Evolutionary conservation across 1,139 yeast genomes (phyloP).

Genomic region (Kluyveromyces sp.): DNA sequence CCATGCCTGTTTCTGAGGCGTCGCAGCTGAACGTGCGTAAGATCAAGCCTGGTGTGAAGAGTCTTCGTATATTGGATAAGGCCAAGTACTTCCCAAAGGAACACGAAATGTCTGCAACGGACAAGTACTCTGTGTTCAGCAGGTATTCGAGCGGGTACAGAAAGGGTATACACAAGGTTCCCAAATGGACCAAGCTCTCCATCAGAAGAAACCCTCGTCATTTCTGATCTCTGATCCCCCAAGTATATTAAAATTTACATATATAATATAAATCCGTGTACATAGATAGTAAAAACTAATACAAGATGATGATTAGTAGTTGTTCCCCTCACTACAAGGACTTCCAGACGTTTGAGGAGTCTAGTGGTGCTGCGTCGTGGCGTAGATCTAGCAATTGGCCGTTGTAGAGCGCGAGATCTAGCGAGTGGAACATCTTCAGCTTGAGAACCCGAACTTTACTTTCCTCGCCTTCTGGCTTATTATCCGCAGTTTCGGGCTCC

Average conservation of each 20-base stretch:
- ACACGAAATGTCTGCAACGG: constrained; percentile 65
- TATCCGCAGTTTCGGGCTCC: background rate
- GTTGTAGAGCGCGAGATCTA: constrained; percentile 26
- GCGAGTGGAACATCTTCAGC: constrained; percentile 24
- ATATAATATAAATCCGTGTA: background rate
- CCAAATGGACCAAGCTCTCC: constrained; percentile 84
- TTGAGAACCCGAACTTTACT: constrained; percentile 20
- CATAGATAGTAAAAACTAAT: background rate
- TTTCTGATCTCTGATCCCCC: constrained; percentile 37
- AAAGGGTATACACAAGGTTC: constrained; percentile 79
- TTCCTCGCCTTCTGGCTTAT: constrained; percentile 13
- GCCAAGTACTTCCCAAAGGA: constrained; percentile 61
- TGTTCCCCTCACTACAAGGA: background rate
- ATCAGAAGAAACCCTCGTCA: constrained; percentile 75
- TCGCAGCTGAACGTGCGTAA: constrained; percentile 18
- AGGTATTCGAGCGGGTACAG: constrained; percentile 71
- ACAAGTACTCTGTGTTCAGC: constrained; percentile 83
- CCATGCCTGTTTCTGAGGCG: constrained; percentile 1
- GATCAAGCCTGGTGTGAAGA: constrained; percentile 37
- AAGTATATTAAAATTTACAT: background rate
- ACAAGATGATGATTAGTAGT: background rate
- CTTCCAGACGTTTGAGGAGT: constrained; percentile 1
- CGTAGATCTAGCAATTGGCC: constrained; percentile 9
- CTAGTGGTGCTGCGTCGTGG: constrained; percentile 15
- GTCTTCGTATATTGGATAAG: constrained; percentile 21